Conservation (phyloP, 768 basidiomycete genomes). For the Termitomyces sp. region DNA sequence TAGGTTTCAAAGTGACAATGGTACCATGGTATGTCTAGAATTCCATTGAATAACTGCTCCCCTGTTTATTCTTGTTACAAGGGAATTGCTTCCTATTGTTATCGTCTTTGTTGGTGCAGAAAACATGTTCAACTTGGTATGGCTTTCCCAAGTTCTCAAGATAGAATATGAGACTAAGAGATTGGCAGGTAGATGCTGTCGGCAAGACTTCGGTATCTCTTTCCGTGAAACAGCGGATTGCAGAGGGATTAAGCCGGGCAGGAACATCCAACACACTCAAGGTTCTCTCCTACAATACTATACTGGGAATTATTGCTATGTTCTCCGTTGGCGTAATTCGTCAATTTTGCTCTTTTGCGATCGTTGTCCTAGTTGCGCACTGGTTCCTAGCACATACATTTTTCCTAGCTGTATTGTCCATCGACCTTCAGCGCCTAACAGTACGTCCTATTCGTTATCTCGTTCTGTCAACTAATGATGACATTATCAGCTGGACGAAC, state of each 20-base stretch:
- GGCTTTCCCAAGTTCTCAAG: constrained; percentile 20
- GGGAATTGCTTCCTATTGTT: constrained; percentile 89
- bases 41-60: not conserved
- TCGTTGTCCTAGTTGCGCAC: constrained; percentile 92
- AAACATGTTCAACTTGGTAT: constrained; percentile 93
- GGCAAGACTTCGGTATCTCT: constrained; percentile 81
- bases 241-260: constrained; percentile 82
- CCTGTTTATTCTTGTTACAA: constrained; percentile 24
- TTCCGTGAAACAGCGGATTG: constrained; percentile 89
- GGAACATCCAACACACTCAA: constrained; percentile 93
- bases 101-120: constrained; percentile 95
- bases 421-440: constrained; percentile 93
- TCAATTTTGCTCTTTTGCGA: constrained; percentile 91
- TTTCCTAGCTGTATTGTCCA: constrained; percentile 91
- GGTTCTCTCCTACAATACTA: constrained; percentile 80
- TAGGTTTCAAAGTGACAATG: constrained; percentile 86
- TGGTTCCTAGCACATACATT: constrained; percentile 98
- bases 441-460: constrained; percentile 31
- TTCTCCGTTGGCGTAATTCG: constrained; percentile 79
- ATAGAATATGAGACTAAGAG: not conserved
- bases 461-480: constrained; percentile 6
- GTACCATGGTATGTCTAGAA: constrained; percentile 73
- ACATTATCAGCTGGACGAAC: constrained; percentile 67
- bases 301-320: constrained; percentile 73
- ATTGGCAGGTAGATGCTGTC: constrained; percentile 74